Conservation (phyloP, 495 filamentous ascomycete species). For the Penicillium arizonense region DNA sequence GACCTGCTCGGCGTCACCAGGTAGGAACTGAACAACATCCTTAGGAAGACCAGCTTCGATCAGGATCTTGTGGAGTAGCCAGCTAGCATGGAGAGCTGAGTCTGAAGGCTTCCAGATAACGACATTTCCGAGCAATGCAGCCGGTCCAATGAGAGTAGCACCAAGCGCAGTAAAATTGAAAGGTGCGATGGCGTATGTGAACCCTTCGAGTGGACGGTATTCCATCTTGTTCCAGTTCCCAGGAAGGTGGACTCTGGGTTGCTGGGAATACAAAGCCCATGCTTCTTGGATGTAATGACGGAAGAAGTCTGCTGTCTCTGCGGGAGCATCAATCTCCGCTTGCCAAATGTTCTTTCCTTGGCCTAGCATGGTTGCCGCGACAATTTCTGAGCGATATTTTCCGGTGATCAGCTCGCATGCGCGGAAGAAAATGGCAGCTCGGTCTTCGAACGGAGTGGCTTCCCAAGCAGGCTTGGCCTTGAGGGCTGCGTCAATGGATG, state of each 20-base stretch:
- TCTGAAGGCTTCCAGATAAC: constrained; percentile 87
- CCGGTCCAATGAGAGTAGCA: constrained; percentile 70
- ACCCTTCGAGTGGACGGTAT: constrained; percentile 78
- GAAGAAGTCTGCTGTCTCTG: constrained; percentile 85
- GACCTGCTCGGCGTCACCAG: constrained; percentile 71
- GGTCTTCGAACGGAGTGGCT: constrained; percentile 75
- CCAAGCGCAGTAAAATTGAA: constrained; percentile 76
- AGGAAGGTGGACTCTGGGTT: constrained; percentile 53
- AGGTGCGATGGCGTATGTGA: constrained; percentile 37
- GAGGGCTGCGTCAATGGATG: constrained; percentile 76
- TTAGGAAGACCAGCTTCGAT: constrained; percentile 77
- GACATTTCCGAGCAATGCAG: constrained; percentile 78
- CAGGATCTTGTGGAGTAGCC: constrained; percentile 74
- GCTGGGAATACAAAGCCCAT: constrained; percentile 68
- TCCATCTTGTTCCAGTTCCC: constrained; percentile 74
- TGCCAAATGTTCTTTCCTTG: constrained; percentile 98
- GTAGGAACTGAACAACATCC: constrained; percentile 79
- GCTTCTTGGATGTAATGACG: constrained; percentile 75
- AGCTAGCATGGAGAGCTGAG: constrained; percentile 70
- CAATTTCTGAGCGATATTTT: constrained; percentile 88
- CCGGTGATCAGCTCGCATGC: constrained; percentile 80
- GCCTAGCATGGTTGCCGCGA: constrained; percentile 89
- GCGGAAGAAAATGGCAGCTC: constrained; percentile 88
- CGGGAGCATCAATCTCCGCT: constrained; percentile 91
- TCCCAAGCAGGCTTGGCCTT: constrained; percentile 81